Percentiles rank a stretch among this genome's conserved stretches.
Conservation (phyloP, 768 basidiomycete genomes). For the Russula sp. region DNA sequence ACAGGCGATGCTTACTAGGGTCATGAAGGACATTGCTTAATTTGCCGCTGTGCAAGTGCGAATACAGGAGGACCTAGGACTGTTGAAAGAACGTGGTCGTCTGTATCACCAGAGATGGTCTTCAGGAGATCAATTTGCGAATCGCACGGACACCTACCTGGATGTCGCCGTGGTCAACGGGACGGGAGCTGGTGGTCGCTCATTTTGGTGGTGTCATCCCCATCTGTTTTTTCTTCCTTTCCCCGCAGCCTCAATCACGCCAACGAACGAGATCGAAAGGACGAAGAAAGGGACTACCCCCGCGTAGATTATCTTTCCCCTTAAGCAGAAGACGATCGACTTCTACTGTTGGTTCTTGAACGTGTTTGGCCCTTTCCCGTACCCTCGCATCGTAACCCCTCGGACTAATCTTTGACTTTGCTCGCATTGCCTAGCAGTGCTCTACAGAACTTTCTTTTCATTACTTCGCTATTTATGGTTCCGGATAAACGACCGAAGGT, state of each 20-base stretch:
- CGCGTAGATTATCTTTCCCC: conserved; percentile 86
- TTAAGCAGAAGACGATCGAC: conserved; percentile 93
- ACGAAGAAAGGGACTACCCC: conserved; percentile 77
- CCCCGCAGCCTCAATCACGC: conserved; percentile 64
- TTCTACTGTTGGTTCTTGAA: conserved; percentile 96
- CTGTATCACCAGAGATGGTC: conserved; percentile 84
- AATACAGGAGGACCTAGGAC: conserved; percentile 86
- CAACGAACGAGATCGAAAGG: conserved; percentile 74
- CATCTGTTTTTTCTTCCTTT: conserved; percentile 2
- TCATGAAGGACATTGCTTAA: conserved; percentile 92
- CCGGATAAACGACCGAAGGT: too few relatives aligned
- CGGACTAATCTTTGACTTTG: too few relatives aligned
- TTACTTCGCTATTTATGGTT: too few relatives aligned
- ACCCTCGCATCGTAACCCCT: too few relatives aligned
- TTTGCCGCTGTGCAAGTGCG: conserved; percentile 76
- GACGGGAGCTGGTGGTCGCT: conserved; percentile 73
- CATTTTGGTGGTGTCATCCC: conserved; percentile 62
- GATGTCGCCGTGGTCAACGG: conserved; percentile 85
- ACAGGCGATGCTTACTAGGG: conserved; percentile 91
- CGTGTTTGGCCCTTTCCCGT: conserved; percentile 75
- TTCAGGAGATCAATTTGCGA: conserved; percentile 75
- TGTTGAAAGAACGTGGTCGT: conserved; percentile 99
- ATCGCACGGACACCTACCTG: conserved; percentile 91
- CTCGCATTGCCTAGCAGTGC: too few relatives aligned
- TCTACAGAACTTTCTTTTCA: too few relatives aligned